phyloP scores from a whole-genome alignment of 2,329 filamentous ascomycete species.

The Exophiala dermatitidis region DNA sequence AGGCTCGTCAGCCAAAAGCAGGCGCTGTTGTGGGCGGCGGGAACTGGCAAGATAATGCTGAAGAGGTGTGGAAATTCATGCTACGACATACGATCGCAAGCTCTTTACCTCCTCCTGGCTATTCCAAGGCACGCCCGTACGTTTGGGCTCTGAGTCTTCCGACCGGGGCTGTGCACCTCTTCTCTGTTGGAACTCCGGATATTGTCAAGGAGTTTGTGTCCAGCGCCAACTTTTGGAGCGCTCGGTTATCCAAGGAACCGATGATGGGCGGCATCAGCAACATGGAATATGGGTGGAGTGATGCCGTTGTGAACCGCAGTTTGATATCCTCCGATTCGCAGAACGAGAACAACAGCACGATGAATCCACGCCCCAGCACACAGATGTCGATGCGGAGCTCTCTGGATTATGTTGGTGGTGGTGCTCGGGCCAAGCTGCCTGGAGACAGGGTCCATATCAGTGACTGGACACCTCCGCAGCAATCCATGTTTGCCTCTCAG shows the following conservation, averaged over 20 bases:
- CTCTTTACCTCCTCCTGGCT: constrained; percentile 79
- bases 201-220: constrained; percentile 91
- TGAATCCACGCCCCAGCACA: constrained; percentile 47
- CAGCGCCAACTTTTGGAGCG: constrained; percentile 96
- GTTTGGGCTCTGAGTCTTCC: constrained; percentile 92
- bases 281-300: constrained; percentile 95
- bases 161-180: constrained; percentile 91
- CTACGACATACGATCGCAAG: constrained; percentile 89
- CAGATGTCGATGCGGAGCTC: constrained; percentile 59
- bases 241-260: constrained; percentile 86
- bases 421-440: constrained; percentile 59
- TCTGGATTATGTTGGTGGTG: constrained; percentile 56
- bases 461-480: constrained; percentile 82
- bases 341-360: constrained; percentile 30
- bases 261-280: constrained; percentile 90
- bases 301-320: constrained; percentile 71
- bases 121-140: constrained; percentile 80
- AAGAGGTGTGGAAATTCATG: constrained; percentile 77
- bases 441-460: constrained; percentile 78
- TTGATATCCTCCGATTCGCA: constrained; percentile 50
- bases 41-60: constrained; percentile 97
- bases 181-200: constrained; percentile 91
- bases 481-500: constrained; percentile 80
- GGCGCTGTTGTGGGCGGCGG: constrained; percentile 79
- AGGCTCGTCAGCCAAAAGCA: constrained; percentile 49